These are phyloP conservation scores for Gossypium ekmanianum DNA, from an alignment of 345 rosid species.

Conservation along the genomic window DNA sequence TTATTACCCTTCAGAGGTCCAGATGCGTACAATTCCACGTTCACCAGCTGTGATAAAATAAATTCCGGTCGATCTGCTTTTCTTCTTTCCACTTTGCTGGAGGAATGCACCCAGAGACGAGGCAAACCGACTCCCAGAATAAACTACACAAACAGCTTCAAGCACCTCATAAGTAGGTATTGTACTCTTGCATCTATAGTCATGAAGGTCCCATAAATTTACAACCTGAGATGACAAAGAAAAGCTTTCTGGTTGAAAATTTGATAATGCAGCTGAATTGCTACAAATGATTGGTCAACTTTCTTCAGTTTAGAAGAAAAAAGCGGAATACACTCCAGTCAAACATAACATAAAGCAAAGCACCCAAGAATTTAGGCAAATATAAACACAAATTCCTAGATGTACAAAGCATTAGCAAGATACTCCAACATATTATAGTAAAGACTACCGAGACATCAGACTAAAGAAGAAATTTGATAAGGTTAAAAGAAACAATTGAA, in stretches of 20 bases:
- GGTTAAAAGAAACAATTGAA: background rate
- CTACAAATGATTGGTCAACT: background rate
- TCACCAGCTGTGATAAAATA: conserved; percentile 82
- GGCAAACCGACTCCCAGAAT: conserved; percentile 49
- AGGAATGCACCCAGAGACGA: conserved; percentile 39
- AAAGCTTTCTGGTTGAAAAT: conserved; percentile 9
- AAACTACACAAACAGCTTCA: conserved; percentile 65
- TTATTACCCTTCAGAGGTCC: conserved; percentile 81
- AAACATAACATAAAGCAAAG: conserved; percentile 4
- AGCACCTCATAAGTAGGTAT: conserved; percentile 77
- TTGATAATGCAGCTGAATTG: conserved; percentile 1
- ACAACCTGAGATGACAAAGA: conserved; percentile 60
- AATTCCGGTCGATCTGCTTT: conserved; percentile 33
- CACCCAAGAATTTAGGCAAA: background rate
- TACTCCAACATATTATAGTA: background rate
- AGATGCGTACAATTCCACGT: conserved; percentile 73
- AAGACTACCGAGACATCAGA: background rate
- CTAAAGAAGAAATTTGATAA: background rate
- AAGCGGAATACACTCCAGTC: background rate
- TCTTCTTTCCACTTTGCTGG: conserved; percentile 41
- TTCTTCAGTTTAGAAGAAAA: background rate
- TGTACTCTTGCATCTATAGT: conserved; percentile 66
- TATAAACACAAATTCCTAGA: background rate
- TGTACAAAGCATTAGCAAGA: conserved; percentile 4
- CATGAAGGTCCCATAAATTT: conserved; percentile 84